phyloP scores from a whole-genome alignment of 2,329 filamentous ascomycete genomes.

The Fusarium denticulatum region DNA sequence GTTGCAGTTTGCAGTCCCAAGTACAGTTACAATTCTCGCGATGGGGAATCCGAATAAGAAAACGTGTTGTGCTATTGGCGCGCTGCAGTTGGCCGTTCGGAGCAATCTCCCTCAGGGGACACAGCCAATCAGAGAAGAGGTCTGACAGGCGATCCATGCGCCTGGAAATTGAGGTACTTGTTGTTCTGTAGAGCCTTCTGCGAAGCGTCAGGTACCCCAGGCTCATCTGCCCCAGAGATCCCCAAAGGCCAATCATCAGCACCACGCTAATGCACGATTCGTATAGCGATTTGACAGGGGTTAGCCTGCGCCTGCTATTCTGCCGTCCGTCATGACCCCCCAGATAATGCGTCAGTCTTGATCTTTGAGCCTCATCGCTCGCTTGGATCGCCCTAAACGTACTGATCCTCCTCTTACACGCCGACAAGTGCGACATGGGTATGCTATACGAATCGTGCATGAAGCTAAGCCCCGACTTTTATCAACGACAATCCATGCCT shows the following conservation, averaged over 20 bases:
- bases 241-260: conserved; percentile 5
- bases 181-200: not conserved
- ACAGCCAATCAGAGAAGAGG: conserved; percentile 29
- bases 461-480: conserved; percentile 36
- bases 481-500: conserved; percentile 14
- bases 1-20: not conserved
- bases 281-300: conserved; percentile 29
- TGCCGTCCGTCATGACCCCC: conserved; percentile 4
- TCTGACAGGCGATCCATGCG: conserved; percentile 20
- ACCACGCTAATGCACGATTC: conserved; percentile 28
- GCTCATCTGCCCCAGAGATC: not conserved
- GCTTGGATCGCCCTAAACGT: conserved; percentile 9
- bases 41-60: conserved; percentile 40
- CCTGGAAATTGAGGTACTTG: conserved; percentile 26
- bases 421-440: conserved; percentile 6
- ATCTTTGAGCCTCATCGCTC: conserved; percentile 37
- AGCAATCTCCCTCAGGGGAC: conserved; percentile 32
- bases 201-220: not conserved
- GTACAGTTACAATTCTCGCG: conserved; percentile 13
- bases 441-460: conserved; percentile 45
- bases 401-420: not conserved
- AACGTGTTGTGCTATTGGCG: conserved; percentile 44
- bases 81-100: conserved; percentile 3
- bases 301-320: not conserved
- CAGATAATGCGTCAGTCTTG: conserved; percentile 19